phyloP scores from a whole-genome alignment of 2,329 filamentous ascomycete species.

The Biscogniauxia marginata region DNA sequence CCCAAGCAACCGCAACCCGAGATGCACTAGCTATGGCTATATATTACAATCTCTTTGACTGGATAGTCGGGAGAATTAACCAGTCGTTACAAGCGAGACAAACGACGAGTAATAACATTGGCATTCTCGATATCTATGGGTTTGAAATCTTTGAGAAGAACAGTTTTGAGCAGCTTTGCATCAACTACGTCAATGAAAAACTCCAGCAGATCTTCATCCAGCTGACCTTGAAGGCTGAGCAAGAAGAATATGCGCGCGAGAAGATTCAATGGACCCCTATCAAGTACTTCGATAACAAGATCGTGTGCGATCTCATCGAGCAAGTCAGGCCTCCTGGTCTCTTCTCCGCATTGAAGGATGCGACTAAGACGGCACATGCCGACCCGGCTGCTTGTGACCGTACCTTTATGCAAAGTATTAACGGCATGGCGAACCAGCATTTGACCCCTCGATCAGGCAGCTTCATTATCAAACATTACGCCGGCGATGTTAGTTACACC shows the following conservation, averaged over 20 bases:
- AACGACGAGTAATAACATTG: slow-evolving; percentile 77
- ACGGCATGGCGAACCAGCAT: slow-evolving; percentile 87
- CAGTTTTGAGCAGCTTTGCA: slow-evolving; percentile 97
- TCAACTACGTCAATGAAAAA: slow-evolving; percentile 99
- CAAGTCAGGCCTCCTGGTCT: slow-evolving; percentile 86
- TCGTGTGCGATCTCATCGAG: slow-evolving; percentile 96
- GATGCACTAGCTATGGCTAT: slow-evolving; percentile 95
- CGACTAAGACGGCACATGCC: slow-evolving; percentile 96
- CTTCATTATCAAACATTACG: slow-evolving; percentile 99
- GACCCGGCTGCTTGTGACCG: slow-evolving; percentile 92
- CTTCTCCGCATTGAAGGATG: slow-evolving; percentile 95
- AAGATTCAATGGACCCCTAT: slow-evolving; percentile 99
- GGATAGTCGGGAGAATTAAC: slow-evolving; percentile 94
- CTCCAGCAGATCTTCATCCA: slow-evolving; percentile 99
- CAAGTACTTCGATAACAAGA: slow-evolving; percentile 99
- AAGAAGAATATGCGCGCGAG: slow-evolving; percentile 94
- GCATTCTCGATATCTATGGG: slow-evolving; percentile 97
- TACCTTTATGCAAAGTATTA: slow-evolving; percentile 91
- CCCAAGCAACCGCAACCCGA: slow-evolving; percentile 81
- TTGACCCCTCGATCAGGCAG: slow-evolving; percentile 89
- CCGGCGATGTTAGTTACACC: slow-evolving; percentile 91
- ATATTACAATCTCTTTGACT: slow-evolving; percentile 97
- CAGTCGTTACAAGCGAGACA: slow-evolving; percentile 79
- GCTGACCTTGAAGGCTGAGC: slow-evolving; percentile 91
- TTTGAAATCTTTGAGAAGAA: slow-evolving; percentile 99